Conservation (phyloP, 1,139 yeast species). For the Taiozyma onychis region DNA sequence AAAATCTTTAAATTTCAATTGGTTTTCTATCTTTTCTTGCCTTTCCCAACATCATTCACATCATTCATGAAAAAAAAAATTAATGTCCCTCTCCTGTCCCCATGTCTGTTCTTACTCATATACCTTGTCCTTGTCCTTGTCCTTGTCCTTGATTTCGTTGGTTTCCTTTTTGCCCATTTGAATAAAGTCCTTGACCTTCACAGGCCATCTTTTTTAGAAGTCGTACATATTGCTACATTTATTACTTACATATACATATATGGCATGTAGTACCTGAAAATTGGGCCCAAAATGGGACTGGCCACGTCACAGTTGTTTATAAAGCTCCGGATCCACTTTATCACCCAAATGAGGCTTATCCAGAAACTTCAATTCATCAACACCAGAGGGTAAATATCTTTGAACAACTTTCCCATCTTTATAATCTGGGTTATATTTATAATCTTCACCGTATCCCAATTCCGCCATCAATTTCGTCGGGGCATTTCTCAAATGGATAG, state of each 20-base stretch:
- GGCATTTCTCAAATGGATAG: constrained; percentile 84
- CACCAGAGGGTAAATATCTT: constrained; percentile 56
- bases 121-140: background rate
- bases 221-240: background rate
- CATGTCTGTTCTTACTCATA: too few species aligned
- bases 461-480: constrained; percentile 90
- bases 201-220: background rate
- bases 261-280: too few species aligned
- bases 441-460: constrained; percentile 76
- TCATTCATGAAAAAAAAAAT: background rate
- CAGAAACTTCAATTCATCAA: constrained; percentile 30
- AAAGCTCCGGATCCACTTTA: constrained; percentile 29
- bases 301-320: background rate
- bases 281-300: too few species aligned
- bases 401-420: constrained; percentile 70
- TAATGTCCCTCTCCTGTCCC: background rate
- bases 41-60: background rate
- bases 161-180: background rate
- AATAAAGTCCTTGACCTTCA: background rate
- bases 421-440: constrained; percentile 83
- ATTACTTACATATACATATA: background rate
- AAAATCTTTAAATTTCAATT: constrained; percentile 31
- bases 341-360: constrained; percentile 38
- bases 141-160: background rate
- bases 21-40: background rate